Conservation (phyloP, 2,329 filamentous ascomycete genomes). For the Cytospora leucostoma region DNA sequence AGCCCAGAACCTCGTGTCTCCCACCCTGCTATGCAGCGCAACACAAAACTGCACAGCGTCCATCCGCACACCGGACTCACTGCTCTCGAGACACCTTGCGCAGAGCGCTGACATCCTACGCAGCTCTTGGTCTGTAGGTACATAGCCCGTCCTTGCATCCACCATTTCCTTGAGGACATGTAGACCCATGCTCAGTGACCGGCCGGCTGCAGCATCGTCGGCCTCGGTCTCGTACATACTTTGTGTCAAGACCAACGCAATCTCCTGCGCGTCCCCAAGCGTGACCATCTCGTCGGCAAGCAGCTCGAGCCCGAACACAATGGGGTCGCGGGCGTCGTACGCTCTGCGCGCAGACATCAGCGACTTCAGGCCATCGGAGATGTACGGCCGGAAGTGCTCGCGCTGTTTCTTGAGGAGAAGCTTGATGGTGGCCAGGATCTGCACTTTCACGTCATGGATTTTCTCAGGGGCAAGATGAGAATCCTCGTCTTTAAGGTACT, state of each 20-base stretch:
- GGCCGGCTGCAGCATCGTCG: slow-evolving; percentile 48
- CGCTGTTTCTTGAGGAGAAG: slow-evolving; percentile 69
- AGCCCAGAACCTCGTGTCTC: slow-evolving; percentile 67
- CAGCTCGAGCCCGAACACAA: slow-evolving; percentile 72
- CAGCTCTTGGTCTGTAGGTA: slow-evolving; percentile 55
- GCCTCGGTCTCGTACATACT: slow-evolving; percentile 50
- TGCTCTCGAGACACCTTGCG: slow-evolving; percentile 59
- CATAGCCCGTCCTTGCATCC: slow-evolving; percentile 48
- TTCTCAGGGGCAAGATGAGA: slow-evolving; percentile 61
- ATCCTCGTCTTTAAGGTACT: slow-evolving; percentile 67
- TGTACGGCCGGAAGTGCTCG: slow-evolving; percentile 66
- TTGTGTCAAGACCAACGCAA: slow-evolving; percentile 54
- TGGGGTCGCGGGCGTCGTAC: slow-evolving; percentile 70
- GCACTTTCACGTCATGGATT: slow-evolving; percentile 70
- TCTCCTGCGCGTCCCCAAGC: slow-evolving; percentile 64
- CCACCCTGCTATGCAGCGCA: slow-evolving; percentile 64
- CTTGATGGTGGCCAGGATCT: slow-evolving; percentile 73
- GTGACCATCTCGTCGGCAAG: slow-evolving; percentile 71
- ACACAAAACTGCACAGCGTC: slow-evolving; percentile 81
- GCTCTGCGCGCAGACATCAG: slow-evolving; percentile 64
- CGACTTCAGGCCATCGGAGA: slow-evolving; percentile 66
- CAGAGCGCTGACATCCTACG: slow-evolving; percentile 52
- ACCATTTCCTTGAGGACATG: slow-evolving; percentile 64
- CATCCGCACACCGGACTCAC: slow-evolving; percentile 66
- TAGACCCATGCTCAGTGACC: slow-evolving; percentile 63